Conservation (phyloP, 106 monocot species). For the Chionographis japonica region DNA sequence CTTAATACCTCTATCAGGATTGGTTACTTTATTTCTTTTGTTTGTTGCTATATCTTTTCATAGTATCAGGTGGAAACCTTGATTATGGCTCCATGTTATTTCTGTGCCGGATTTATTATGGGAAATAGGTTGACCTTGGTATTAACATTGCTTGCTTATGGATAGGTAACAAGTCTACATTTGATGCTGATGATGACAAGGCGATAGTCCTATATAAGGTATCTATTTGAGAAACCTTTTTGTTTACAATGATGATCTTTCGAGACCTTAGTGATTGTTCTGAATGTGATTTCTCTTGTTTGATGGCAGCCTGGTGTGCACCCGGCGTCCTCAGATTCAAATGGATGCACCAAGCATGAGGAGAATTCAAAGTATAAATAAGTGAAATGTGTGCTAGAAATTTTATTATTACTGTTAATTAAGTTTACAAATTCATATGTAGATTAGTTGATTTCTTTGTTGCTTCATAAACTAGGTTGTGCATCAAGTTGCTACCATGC, state of each 20-base stretch:
- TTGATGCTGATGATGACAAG: slow-evolving; percentile 33
- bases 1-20: no score
- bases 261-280: background rate
- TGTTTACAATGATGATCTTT: background rate
- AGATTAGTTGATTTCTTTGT: background rate
- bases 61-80: no score
- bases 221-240: background rate
- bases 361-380: slow-evolving; percentile 79
- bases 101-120: background rate
- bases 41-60: no score
- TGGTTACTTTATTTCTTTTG: no score
- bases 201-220: slow-evolving; percentile 81
- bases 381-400: background rate
- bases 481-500: background rate
- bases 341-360: slow-evolving; percentile 41
- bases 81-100: background rate
- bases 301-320: slow-evolving; percentile 58
- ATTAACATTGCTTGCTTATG: slow-evolving; percentile 4
- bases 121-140: background rate
- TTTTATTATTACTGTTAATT: background rate
- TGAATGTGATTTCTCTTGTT: slow-evolving; percentile 13
- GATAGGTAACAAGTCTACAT: slow-evolving; percentile 25
- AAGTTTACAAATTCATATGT: no score
- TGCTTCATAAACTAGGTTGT: background rate
- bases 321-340: slow-evolving; percentile 34